Conservation (phyloP, 768 basidiomycete species). For the Mycena latifolia region DNA sequence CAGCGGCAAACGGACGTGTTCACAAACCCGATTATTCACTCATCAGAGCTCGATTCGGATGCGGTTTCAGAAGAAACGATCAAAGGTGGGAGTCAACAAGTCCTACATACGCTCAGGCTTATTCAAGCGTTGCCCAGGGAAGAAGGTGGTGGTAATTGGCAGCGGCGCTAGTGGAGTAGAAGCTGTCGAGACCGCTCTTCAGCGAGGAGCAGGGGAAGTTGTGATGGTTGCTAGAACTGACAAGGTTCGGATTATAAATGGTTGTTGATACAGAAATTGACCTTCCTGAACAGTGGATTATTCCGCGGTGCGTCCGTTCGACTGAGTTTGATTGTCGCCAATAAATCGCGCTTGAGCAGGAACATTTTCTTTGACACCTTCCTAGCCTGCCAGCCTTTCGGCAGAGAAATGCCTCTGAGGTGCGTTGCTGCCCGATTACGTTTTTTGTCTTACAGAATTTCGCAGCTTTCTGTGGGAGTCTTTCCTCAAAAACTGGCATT, state of each 20-base stretch:
- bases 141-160: conserved; percentile 60
- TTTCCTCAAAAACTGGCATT: conserved; percentile 58
- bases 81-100: conserved; percentile 21
- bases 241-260: conserved; percentile 35
- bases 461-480: conserved; percentile 60
- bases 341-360: conserved; percentile 6
- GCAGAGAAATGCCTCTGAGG: conserved; percentile 64
- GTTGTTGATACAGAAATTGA: neutral
- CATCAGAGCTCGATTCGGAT: conserved; percentile 58
- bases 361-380: conserved; percentile 62
- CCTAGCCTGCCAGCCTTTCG: conserved; percentile 65
- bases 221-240: conserved; percentile 59
- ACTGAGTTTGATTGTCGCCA: neutral
- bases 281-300: conserved; percentile 52
- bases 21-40: conserved; percentile 56
- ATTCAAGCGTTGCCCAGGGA: conserved; percentile 38
- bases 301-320: conserved; percentile 42
- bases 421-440: conserved; percentile 28
- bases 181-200: conserved; percentile 46
- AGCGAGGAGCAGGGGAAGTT: conserved; percentile 44
- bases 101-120: neutral
- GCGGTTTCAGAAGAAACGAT: conserved; percentile 41
- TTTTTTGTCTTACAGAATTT: neutral
- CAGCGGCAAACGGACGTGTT: conserved; percentile 45
- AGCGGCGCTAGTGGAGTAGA: conserved; percentile 63